Evolutionary conservation across 208 protist genomes (phyloP).

Genomic region (Leptomonas pyrrhocoris): DNA sequence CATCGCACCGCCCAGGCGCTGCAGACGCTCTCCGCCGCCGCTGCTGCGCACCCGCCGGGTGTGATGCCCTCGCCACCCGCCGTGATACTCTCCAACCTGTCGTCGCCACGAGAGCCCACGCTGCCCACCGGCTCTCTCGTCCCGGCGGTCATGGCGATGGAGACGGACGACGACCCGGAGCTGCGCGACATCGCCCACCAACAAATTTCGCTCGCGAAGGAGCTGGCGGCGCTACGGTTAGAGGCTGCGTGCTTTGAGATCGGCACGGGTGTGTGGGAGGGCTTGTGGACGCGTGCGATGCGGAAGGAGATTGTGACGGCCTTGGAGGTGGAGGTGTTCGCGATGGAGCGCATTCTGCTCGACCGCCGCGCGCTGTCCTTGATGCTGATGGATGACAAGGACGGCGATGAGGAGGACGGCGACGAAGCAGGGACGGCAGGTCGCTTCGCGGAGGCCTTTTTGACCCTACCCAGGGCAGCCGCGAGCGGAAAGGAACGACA

Average conservation of each 20-base stretch:
- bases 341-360: conserved; percentile 77
- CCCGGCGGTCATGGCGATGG: conserved; percentile 21
- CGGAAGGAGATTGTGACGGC: conserved; percentile 76
- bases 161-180: conserved; percentile 54
- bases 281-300: conserved; percentile 83
- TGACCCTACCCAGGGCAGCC: background rate
- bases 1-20: conserved; percentile 30
- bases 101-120: conserved; percentile 20
- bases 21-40: conserved; percentile 26
- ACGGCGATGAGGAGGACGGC: background rate
- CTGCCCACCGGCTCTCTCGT: conserved; percentile 21
- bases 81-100: background rate
- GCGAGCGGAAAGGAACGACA: background rate
- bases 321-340: conserved; percentile 52
- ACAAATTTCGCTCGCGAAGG: conserved; percentile 72
- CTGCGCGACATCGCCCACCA: conserved; percentile 70
- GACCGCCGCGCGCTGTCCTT: conserved; percentile 42
- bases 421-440: background rate
- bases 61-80: conserved; percentile 1
- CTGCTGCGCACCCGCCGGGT: conserved; percentile 22
- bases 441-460: background rate
- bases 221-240: conserved; percentile 72
- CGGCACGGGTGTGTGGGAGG: conserved; percentile 74
- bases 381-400: conserved; percentile 32
- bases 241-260: conserved; percentile 78